These are phyloP conservation scores for Microthlaspi erraticum DNA, from an alignment of 345 rosid species.

Conservation along the genomic window DNA sequence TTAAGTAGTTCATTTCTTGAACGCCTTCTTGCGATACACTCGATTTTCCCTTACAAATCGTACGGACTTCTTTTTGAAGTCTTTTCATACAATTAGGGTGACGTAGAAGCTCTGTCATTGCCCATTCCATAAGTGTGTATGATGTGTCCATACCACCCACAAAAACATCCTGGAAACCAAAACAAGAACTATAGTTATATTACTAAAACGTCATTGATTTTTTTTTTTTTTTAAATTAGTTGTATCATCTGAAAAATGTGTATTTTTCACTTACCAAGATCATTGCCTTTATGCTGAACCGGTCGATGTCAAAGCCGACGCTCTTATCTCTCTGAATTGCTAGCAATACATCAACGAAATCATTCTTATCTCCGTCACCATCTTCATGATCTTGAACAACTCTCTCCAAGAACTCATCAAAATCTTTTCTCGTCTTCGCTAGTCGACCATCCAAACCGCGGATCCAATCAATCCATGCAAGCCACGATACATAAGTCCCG, in stretches of 20 bases:
- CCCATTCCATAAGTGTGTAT: conserved; percentile 46
- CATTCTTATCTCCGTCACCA: not conserved
- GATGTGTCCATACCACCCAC: conserved; percentile 49
- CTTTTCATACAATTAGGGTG: conserved; percentile 39
- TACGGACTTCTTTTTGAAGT: conserved; percentile 43
- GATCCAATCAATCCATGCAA: conserved; percentile 49
- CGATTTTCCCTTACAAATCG: conserved; percentile 2
- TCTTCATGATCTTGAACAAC: conserved; percentile 36
- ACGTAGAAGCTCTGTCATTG: conserved; percentile 50
- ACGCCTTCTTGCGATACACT: conserved; percentile 40
- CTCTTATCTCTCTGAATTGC: conserved; percentile 40
- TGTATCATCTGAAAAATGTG: too few relatives aligned
- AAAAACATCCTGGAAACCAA: conserved; percentile 45
- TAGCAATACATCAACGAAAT: conserved; percentile 37
- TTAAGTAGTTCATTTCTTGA: conserved; percentile 37
- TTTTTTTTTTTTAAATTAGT: too few relatives aligned
- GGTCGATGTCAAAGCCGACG: conserved; percentile 40
- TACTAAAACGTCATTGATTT: not conserved
- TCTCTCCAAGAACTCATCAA: conserved; percentile 41
- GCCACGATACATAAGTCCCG: conserved; percentile 58
- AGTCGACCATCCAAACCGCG: conserved; percentile 32
- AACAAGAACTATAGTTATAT: not conserved
- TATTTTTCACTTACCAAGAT: conserved; percentile 46
- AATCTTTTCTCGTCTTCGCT: conserved; percentile 29
- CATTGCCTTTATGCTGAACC: conserved; percentile 46